These are phyloP conservation scores for Solanum pennellii DNA, from an alignment of 257 asterid genomes.

Conservation along the genomic window DNA sequence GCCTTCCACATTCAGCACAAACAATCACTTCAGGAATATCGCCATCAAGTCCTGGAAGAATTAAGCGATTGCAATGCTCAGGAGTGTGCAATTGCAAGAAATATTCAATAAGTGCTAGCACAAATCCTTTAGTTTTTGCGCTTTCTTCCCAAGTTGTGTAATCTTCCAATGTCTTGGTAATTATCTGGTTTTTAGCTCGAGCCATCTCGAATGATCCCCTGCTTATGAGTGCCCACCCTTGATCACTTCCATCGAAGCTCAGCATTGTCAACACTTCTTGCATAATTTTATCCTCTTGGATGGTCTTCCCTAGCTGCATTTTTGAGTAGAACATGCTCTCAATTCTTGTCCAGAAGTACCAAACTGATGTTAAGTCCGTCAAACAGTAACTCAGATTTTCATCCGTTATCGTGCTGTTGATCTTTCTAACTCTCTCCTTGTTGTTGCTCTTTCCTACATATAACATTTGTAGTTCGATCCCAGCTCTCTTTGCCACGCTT, in stretches of 20 bases:
- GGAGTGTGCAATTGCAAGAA: constrained; percentile 31
- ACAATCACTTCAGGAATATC: constrained; percentile 64
- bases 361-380: constrained; percentile 30
- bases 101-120: constrained; percentile 37
- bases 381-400: constrained; percentile 33
- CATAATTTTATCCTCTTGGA: constrained; percentile 34
- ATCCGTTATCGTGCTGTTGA: constrained; percentile 12
- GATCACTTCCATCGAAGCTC: constrained; percentile 40
- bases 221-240: constrained; percentile 75
- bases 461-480: constrained; percentile 46
- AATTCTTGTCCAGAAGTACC: constrained; percentile 73
- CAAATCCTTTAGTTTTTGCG: constrained; percentile 32
- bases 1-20: constrained; percentile 60
- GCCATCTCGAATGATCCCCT: constrained; percentile 49
- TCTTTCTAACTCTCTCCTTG: constrained; percentile 24
- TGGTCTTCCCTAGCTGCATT: constrained; percentile 33
- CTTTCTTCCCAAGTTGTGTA: constrained; percentile 39
- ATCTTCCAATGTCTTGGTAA: constrained; percentile 23
- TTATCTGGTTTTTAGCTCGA: constrained; percentile 37
- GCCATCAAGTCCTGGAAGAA: constrained; percentile 57
- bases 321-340: constrained; percentile 83
- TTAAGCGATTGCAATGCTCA: constrained; percentile 61
- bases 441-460: constrained; percentile 45
- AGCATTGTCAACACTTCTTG: constrained; percentile 55
- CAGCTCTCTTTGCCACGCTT: constrained; percentile 18